These are phyloP conservation scores for Cyclocybe cylindracea DNA, from an alignment of 768 basidiomycete species.

Conservation along the genomic window DNA sequence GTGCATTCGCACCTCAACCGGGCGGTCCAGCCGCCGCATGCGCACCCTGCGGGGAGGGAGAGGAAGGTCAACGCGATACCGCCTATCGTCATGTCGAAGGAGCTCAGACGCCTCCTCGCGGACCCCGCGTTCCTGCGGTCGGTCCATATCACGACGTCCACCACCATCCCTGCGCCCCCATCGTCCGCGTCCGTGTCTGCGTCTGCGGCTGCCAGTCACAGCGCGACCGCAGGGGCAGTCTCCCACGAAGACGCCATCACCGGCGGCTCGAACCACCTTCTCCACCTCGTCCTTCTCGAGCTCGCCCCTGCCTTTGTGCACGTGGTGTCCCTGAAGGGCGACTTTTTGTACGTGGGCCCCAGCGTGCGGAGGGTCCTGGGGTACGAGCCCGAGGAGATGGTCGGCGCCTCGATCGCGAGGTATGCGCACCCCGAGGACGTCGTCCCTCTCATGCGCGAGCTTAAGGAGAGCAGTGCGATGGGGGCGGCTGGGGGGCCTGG, in stretches of 20 bases:
- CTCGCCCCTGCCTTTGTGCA: slow-evolving; percentile 79
- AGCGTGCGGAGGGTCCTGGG: slow-evolving; percentile 78
- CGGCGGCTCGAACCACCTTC: slow-evolving; percentile 40
- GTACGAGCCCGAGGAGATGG: slow-evolving; percentile 82
- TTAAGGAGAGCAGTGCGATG: slow-evolving; percentile 68
- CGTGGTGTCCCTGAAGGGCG: slow-evolving; percentile 90
- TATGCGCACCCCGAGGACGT: slow-evolving; percentile 89
- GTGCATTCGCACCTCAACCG: background rate
- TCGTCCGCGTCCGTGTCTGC: slow-evolving; percentile 21
- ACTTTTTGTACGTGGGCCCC: slow-evolving; percentile 90
- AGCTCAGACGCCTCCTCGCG: slow-evolving; percentile 49
- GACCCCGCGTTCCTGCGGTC: slow-evolving; percentile 49
- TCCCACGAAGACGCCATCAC: slow-evolving; percentile 17
- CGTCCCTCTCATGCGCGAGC: slow-evolving; percentile 87
- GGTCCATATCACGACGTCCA: slow-evolving; percentile 43
- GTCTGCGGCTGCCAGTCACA: too few species aligned
- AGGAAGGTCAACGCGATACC: slow-evolving; percentile 30
- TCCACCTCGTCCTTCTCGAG: slow-evolving; percentile 65
- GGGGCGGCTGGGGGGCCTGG: slow-evolving; percentile 10
- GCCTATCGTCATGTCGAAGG: slow-evolving; percentile 48
- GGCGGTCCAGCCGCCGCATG: slow-evolving; percentile 1
- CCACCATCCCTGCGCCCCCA: slow-evolving; percentile 31
- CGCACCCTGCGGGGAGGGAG: slow-evolving; percentile 16
- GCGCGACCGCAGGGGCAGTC: too few species aligned
- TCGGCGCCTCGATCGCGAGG: slow-evolving; percentile 76